Conservation (phyloP, 257 asterid genomes). For the Solanum virginianum region DNA sequence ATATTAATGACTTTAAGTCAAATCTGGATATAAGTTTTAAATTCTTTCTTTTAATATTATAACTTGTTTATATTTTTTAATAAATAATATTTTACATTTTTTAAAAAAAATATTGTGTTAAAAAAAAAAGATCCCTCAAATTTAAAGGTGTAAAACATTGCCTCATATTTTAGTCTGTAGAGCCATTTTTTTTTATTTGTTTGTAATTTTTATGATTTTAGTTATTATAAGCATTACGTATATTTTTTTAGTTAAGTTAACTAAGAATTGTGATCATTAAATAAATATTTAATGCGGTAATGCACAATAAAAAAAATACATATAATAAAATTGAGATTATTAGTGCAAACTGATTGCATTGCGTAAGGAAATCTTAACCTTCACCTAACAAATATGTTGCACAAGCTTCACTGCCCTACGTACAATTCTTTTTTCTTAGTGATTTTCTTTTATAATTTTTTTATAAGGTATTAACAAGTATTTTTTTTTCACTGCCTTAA, state of each 20-base stretch:
- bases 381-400: background rate
- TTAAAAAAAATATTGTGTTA: too few species aligned
- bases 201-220: background rate
- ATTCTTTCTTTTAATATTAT: too few species aligned
- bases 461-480: background rate
- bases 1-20: too few species aligned
- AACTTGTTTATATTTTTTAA: too few species aligned
- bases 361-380: background rate
- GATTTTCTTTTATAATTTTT: background rate
- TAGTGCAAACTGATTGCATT: background rate
- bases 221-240: background rate
- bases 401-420: background rate
- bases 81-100: too few species aligned
- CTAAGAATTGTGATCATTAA: background rate
- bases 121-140: too few species aligned
- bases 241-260: background rate
- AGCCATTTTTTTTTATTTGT: background rate
- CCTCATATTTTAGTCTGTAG: too few species aligned
- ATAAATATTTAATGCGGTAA: constrained; percentile 11
- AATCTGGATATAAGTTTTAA: too few species aligned
- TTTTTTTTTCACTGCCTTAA: background rate
- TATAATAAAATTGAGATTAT: background rate
- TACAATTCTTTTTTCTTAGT: background rate
- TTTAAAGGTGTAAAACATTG: too few species aligned
- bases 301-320: background rate